phyloP scores from a whole-genome alignment of 2,329 filamentous ascomycete species.

The Aspergillus nomiae region DNA sequence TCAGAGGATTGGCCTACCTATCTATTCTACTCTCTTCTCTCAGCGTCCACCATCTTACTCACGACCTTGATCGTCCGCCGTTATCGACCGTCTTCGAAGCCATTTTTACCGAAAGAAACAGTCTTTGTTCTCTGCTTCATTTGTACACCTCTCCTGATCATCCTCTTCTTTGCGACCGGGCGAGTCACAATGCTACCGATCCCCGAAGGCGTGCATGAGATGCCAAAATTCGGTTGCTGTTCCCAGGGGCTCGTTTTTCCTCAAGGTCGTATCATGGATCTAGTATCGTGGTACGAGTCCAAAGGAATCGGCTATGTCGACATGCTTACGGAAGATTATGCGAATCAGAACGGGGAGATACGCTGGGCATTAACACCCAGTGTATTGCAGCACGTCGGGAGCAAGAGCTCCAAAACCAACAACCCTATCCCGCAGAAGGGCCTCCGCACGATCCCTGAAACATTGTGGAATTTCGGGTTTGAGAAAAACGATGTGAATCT shows the following conservation, averaged over 20 bases:
- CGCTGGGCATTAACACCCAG: slow-evolving; percentile 47
- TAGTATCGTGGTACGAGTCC: slow-evolving; percentile 35
- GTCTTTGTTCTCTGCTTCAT: slow-evolving; percentile 32
- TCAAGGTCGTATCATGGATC: slow-evolving; percentile 26
- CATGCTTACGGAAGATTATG: slow-evolving; percentile 45
- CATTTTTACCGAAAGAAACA: slow-evolving; percentile 21
- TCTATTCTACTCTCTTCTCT: slow-evolving; percentile 35
- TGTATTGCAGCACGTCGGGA: slow-evolving; percentile 49
- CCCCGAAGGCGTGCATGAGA: slow-evolving; percentile 39
- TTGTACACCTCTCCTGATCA: slow-evolving; percentile 31
- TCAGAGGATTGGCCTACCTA: slow-evolving; percentile 44
- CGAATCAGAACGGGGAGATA: slow-evolving; percentile 38
- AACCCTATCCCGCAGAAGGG: neutral
- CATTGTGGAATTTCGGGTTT: neutral
- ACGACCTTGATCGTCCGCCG: slow-evolving; percentile 11
- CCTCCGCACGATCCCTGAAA: neutral
- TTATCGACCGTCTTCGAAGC: slow-evolving; percentile 7
- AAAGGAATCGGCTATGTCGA: slow-evolving; percentile 41
- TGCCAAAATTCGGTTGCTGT: slow-evolving; percentile 48
- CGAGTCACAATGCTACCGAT: slow-evolving; percentile 41
- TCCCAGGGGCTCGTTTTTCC: slow-evolving; percentile 49
- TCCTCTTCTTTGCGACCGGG: slow-evolving; percentile 46
- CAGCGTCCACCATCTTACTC: neutral
- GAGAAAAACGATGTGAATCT: neutral
- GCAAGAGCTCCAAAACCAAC: slow-evolving; percentile 38